Base-by-base conservation (phyloP, 2,329 filamentous ascomycete species). In the Metarhizium brunneum region DNA sequence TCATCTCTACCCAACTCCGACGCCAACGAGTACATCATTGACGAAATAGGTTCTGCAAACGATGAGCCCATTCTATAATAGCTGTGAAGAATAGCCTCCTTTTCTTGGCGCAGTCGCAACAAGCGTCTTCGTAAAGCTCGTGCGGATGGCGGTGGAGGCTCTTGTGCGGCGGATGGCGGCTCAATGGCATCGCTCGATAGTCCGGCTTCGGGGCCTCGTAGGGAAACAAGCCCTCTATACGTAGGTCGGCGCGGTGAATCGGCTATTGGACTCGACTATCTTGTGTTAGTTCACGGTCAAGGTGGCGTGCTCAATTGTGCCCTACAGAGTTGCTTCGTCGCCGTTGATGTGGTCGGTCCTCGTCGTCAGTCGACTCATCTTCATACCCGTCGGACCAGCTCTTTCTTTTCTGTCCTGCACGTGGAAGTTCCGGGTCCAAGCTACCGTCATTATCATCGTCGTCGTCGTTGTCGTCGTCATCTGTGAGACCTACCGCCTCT, bases 1-100 rank as follows among this genome's bases (percentile, higher is more conserved):
- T 97, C 92, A 76, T 97, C 94, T 54, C 92, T 87, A 59, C 94
- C 94, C 6, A 99, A 82, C 66, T 97, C 94, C 1, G 92, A 96
- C 1, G 92, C 94, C 14, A 99, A 78, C 0, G 91, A 95, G 71
- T 97, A 99, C 66, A 96, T 83, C 74, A 97, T 86, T 0, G 92
- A 95, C 0, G 92, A 94, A 55, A 97, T 89, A 1, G 94, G 94
- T 68, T 99, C 94, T 0, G 92, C 92, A 67, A 95, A 96, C 2
- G 91, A 95, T 2, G 89, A 86, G 45, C 94, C 94, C 35, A 90
- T 80, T 32, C 84, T 81, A 73, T 97, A 96, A 72, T 99, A 97
- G 59, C 83, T 80, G 52, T 87, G 83, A 42, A 97, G 76, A 1
- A 92, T 78, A 0, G 73, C 71, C 69, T 96, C 89, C 61, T 96